Conservation (phyloP, 1,284 basidiomycete species). For the Leccinum pachyderme region DNA sequence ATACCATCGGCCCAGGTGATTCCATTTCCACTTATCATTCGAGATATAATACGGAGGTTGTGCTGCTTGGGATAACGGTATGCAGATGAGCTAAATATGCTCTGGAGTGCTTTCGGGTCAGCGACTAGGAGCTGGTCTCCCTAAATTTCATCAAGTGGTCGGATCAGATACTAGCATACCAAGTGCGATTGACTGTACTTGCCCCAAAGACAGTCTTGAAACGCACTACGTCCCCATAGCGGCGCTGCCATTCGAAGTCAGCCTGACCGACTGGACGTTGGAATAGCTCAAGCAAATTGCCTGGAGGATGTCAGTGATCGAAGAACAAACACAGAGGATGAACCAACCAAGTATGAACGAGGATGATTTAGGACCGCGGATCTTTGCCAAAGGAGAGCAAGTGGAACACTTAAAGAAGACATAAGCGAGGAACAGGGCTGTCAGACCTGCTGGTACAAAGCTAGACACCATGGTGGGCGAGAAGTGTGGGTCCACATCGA, state of each 20-base stretch:
- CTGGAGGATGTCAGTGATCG: conserved; percentile 9
- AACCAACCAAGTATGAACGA: conserved; percentile 33
- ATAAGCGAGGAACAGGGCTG: conserved; percentile 17
- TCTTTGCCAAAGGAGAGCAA: conserved; percentile 22
- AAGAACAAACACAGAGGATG: not conserved
- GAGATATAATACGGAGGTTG: conserved; percentile 31
- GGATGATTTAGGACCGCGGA: conserved; percentile 33
- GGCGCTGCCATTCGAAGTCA: conserved; percentile 32
- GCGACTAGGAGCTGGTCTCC: conserved; percentile 27
- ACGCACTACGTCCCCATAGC: conserved; percentile 31
- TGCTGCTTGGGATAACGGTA: conserved; percentile 40
- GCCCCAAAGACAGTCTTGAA: conserved; percentile 30
- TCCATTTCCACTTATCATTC: conserved; percentile 37
- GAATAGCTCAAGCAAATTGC: conserved; percentile 26
- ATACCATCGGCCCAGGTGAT: conserved; percentile 43
- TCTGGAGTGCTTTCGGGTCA: conserved; percentile 44
- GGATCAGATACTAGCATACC: not conserved
- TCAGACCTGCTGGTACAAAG: conserved; percentile 3
- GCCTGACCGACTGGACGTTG: conserved; percentile 23
- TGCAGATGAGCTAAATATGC: conserved; percentile 39
- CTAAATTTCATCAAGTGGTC: conserved; percentile 10
- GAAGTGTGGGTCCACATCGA: not conserved
- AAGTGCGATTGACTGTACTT: conserved; percentile 2
- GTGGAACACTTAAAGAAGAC: conserved; percentile 11
- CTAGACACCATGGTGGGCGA: conserved; percentile 11